Percentiles rank a stretch among this genome's conserved stretches.
phyloP scores from a whole-genome alignment of 768 basidiomycete genomes.

The Botryobasidium botryosum region DNA sequence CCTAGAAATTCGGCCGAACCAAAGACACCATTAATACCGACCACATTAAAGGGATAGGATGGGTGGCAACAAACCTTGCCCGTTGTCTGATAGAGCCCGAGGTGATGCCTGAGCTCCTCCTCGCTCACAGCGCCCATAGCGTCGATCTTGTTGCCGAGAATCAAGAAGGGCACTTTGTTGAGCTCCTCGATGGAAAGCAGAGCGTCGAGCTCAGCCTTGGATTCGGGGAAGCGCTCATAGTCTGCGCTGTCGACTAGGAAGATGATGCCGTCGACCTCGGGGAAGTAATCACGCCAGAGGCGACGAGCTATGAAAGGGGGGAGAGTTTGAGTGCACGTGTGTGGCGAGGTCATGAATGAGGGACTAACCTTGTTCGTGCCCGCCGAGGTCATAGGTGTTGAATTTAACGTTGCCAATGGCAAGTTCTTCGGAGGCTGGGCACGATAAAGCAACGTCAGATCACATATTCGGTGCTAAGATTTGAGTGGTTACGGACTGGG shows the following conservation, averaged over 20 bases:
- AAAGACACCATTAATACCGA: not conserved
- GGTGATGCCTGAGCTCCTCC: constrained; percentile 87
- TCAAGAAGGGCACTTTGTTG: constrained; percentile 90
- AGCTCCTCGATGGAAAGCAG: constrained; percentile 92
- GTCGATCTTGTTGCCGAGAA: constrained; percentile 99
- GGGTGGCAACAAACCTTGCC: constrained; percentile 59
- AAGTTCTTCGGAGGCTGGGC: constrained; percentile 93
- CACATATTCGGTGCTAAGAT: constrained; percentile 1
- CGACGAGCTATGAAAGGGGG: constrained; percentile 52
- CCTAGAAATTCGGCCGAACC: constrained; percentile 29
- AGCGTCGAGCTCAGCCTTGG: constrained; percentile 93
- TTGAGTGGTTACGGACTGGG: constrained; percentile 52
- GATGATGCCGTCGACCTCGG: constrained; percentile 96
- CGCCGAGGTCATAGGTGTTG: constrained; percentile 95
- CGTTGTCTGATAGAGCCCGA: constrained; percentile 97
- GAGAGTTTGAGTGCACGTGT: not conserved
- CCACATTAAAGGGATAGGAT: not conserved
- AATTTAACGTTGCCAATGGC: constrained; percentile 99
- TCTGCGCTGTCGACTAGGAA: constrained; percentile 97
- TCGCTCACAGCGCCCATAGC: constrained; percentile 95
- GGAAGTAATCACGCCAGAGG: constrained; percentile 99
- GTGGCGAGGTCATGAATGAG: not conserved
- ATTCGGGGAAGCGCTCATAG: constrained; percentile 89
- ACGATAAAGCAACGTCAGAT: constrained; percentile 6
- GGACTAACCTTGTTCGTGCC: constrained; percentile 78